Evolutionary conservation across 2,329 filamentous ascomycete species (phyloP).

Genomic region (Arthrobotrys entomopaga): DNA sequence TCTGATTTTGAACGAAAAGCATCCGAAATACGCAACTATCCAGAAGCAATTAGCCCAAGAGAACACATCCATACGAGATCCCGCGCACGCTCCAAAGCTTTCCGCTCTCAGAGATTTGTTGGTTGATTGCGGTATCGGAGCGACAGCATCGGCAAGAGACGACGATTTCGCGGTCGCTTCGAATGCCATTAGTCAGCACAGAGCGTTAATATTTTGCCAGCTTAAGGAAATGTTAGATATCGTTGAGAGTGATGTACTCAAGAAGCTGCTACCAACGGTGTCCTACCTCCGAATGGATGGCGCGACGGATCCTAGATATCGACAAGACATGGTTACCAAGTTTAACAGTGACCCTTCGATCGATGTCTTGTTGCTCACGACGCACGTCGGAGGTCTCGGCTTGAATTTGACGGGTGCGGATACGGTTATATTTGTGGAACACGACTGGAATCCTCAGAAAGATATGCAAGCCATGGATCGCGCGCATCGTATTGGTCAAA

Average conservation of each 20-base stretch:
- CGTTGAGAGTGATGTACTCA: conserved; percentile 92
- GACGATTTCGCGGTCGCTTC: conserved; percentile 70
- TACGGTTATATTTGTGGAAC: conserved; percentile 98
- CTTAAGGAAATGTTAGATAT: conserved; percentile 99
- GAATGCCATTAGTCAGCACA: conserved; percentile 92
- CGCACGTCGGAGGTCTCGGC: conserved; percentile 91
- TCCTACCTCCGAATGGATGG: conserved; percentile 95
- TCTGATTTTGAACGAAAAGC: conserved; percentile 92
- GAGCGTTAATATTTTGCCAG: conserved; percentile 96
- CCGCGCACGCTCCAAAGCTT: conserved; percentile 89
- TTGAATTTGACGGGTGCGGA: conserved; percentile 96
- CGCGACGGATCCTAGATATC: conserved; percentile 87
- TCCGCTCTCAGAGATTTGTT: conserved; percentile 88
- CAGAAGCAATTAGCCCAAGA: conserved; percentile 81
- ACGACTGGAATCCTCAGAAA: conserved; percentile 99
- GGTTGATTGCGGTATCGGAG: conserved; percentile 97
- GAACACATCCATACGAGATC: conserved; percentile 83
- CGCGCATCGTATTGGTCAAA: conserved; percentile 96
- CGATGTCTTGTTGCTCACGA: conserved; percentile 91
- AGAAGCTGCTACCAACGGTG: conserved; percentile 88
- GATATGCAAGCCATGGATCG: conserved; percentile 99
- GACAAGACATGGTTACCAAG: conserved; percentile 97
- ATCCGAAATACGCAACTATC: conserved; percentile 88
- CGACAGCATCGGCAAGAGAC: conserved; percentile 69
- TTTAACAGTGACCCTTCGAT: conserved; percentile 99